Conservation (phyloP, 169 alveolate genomes). For the Cryptosporidium muris region DNA sequence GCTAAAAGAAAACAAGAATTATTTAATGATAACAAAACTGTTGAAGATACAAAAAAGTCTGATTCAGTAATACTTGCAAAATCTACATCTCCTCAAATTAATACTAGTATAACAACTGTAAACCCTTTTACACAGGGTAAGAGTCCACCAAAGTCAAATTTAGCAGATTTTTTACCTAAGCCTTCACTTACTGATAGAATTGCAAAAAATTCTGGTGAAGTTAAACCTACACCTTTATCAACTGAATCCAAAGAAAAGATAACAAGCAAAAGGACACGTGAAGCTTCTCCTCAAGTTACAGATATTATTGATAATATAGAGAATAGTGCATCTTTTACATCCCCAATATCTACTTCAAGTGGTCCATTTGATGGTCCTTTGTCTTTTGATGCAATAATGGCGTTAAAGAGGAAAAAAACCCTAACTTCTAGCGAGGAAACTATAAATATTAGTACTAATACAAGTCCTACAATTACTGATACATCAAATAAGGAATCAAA, state of each 20-base stretch:
- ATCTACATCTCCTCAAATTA: neutral
- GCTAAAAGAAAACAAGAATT: slow-evolving; percentile 56
- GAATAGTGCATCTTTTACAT: neutral
- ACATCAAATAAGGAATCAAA: no score
- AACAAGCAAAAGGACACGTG: neutral
- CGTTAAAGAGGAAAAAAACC: slow-evolving; percentile 33
- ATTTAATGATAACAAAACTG: neutral
- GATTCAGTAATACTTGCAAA: neutral
- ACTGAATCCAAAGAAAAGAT: neutral
- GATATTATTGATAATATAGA: slow-evolving; percentile 1
- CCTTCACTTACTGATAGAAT: neutral
- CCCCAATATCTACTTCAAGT: neutral
- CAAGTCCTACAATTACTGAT: no score
- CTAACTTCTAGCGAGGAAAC: neutral
- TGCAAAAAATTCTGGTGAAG: neutral
- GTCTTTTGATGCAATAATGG: slow-evolving; percentile 69
- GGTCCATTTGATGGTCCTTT: slow-evolving; percentile 59
- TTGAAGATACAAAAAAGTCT: neutral
- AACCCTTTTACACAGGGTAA: neutral
- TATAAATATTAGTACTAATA: neutral
- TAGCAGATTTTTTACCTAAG: neutral
- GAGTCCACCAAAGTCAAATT: neutral
- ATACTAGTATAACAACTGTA: neutral
- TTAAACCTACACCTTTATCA: neutral
- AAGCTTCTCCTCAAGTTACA: slow-evolving; percentile 3